Base-by-base conservation (phyloP, 768 basidiomycete species). In the Boletales sp. region DNA sequence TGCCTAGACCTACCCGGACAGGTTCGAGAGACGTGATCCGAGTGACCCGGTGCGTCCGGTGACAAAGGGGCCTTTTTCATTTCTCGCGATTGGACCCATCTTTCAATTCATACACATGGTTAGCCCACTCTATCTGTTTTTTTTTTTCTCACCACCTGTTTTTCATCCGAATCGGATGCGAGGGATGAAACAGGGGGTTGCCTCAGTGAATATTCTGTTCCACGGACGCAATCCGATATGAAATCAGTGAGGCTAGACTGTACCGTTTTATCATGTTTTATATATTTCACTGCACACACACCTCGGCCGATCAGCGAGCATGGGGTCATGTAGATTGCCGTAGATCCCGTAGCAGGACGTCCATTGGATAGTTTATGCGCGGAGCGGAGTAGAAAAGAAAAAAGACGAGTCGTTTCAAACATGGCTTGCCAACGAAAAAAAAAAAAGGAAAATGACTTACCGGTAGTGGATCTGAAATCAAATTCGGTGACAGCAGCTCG, bases 151-250 rank as follows among this genome's bases (percentile, higher is more conserved):
- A 34, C 33, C 33, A 34, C 13, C 34, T 34, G 34, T 34, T 49
- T 49, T 44, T 48, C 37, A 40, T 42, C 41, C 50, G 25, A 37
- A 36, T 46, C 43, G 41, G 50, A 40, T 55, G 53, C 36, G 50
- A 43, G 34, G 48, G 36, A 41, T 57, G 58, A 63, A 63, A 63
- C 57, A 49, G 47, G 61, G 56, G 50, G 38, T 39, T 39, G 11
- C 18, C 18, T 18, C 18, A 39, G 18, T 12, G 5, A 8, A 17
- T 17, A 37, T 44, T 32, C 34, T 43, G 36, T 50, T 54, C 41
- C 46, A 57, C 34, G 44, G n/a, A 54, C 41, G 21, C 18, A 15
- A 19, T 41, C 51, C 40, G 46, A 61, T 57, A 62, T 62, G 53
- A 61, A 57, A 64, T 57, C 42, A 31, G 49, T 41, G 49, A 37